These are phyloP conservation scores for Colletotrichum cordylinicola DNA, from an alignment of 2,329 filamentous ascomycete genomes.

Conservation along the genomic window DNA sequence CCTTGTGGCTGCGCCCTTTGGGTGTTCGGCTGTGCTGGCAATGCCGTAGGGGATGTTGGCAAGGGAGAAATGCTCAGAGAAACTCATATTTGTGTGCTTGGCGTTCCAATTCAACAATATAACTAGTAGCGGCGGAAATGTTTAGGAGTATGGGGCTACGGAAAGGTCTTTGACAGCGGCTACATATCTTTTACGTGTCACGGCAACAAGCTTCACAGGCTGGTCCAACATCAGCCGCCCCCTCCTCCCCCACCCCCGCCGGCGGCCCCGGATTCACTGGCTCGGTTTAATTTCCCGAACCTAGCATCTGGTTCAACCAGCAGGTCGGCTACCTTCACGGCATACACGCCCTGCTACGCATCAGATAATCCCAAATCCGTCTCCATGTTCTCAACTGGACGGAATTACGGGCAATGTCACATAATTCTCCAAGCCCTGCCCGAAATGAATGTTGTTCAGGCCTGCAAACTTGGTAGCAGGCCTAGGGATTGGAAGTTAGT, in stretches of 20 bases:
- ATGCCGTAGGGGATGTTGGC: slow-evolving; percentile 61
- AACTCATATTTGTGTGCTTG: not conserved
- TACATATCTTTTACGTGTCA: not conserved
- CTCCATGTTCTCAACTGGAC: not conserved
- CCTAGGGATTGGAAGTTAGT: slow-evolving; percentile 54
- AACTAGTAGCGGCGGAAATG: not conserved
- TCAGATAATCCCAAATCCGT: too few species aligned
- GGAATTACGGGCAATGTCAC: slow-evolving; percentile 59
- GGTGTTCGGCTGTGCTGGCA: slow-evolving; percentile 44
- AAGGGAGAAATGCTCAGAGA: slow-evolving; percentile 56
- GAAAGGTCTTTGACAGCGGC: not conserved
- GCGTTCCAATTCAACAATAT: not conserved
- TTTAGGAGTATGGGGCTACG: not conserved
- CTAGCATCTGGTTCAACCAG: not conserved
- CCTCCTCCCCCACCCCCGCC: not conserved
- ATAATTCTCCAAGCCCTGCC: slow-evolving; percentile 53
- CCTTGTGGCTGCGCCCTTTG: slow-evolving; percentile 52
- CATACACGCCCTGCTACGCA: not conserved
- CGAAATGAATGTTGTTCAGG: slow-evolving; percentile 59
- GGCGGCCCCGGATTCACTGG: not conserved
- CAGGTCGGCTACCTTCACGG: not conserved
- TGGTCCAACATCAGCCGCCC: not conserved
- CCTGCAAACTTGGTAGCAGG: slow-evolving; percentile 45
- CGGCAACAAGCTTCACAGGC: not conserved
- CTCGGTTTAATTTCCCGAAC: not conserved